Evolutionary conservation across 2,329 filamentous ascomycete genomes (phyloP).

Genomic region (Fusarium sacchari): DNA sequence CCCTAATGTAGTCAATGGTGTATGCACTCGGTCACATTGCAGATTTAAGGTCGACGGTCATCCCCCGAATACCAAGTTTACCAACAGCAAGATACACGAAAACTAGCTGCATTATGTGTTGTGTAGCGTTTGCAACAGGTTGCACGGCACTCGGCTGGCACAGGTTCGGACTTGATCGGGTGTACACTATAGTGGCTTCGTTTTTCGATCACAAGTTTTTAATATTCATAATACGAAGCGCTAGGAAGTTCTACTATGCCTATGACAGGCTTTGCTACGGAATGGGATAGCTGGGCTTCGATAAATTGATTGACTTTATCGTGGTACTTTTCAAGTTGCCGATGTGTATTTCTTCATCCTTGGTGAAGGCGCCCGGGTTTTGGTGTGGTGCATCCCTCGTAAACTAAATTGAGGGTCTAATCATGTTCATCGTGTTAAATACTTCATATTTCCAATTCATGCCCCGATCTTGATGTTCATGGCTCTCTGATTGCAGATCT

Average conservation of each 20-base stretch:
- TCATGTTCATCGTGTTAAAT: not conserved
- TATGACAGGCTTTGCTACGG: not conserved
- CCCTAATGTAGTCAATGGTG: constrained; percentile 61
- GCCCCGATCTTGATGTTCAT: not conserved
- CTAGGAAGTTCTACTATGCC: not conserved
- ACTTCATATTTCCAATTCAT: not conserved
- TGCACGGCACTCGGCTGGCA: not conserved
- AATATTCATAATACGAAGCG: constrained; percentile 17
- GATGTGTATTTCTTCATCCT: not conserved
- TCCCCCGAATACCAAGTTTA: constrained; percentile 66
- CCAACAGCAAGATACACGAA: constrained; percentile 48
- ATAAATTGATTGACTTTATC: constrained; percentile 5
- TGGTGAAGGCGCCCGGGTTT: not conserved
- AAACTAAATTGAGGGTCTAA: not conserved
- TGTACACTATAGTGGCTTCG: constrained; percentile 12
- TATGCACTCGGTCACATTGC: constrained; percentile 65
- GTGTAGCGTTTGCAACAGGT: not conserved
- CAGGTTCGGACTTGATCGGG: not conserved
- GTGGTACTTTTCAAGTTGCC: not conserved
- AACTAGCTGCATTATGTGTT: constrained; percentile 37
- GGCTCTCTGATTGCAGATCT: not conserved
- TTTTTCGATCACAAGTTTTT: constrained; percentile 12
- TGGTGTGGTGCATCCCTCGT: not conserved
- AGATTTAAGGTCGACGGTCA: constrained; percentile 64
- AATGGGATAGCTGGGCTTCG: not conserved